A percentile compares a stretch with the other conserved stretches of the same genome.
phyloP scores from a whole-genome alignment of 768 basidiomycete species.

The Kondoa subrosea region DNA sequence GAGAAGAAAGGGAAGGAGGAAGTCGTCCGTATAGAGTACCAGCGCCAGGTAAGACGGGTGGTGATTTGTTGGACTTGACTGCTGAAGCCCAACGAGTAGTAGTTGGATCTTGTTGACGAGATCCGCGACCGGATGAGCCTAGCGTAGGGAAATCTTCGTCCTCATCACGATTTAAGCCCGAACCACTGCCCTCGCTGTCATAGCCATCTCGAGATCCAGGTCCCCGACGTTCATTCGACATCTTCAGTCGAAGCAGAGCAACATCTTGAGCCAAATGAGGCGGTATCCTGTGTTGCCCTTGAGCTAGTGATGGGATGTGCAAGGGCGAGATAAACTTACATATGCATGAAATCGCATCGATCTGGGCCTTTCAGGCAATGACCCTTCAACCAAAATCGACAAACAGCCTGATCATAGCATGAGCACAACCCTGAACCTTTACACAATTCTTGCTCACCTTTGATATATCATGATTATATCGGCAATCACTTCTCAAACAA shows the following conservation, averaged over 20 bases:
- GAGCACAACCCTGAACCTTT: constrained; percentile 2
- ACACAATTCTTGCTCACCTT: constrained; percentile 40
- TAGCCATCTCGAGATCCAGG: constrained; percentile 30
- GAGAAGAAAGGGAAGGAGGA: constrained; percentile 9
- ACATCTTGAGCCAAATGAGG: constrained; percentile 28
- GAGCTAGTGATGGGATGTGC: constrained; percentile 15
- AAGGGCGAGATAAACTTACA: constrained; percentile 38
- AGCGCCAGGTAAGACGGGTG: constrained; percentile 30
- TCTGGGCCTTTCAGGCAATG: constrained; percentile 73
- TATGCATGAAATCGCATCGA: constrained; percentile 88
- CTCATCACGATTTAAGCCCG: constrained; percentile 17
- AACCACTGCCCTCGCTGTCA: constrained; percentile 32
- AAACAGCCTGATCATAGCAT: constrained; percentile 35
- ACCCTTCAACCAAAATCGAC: constrained; percentile 93
- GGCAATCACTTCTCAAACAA: constrained; percentile 86
- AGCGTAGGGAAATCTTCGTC: constrained; percentile 29
- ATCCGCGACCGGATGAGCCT: constrained; percentile 31
- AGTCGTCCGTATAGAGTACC: constrained; percentile 11
- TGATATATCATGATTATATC: constrained; percentile 42
- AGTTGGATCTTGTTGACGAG: constrained; percentile 53
- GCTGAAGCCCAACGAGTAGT: constrained; percentile 80
- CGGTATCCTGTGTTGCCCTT: constrained; percentile 26
- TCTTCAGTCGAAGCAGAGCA: constrained; percentile 22
- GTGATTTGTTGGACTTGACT: constrained; percentile 49
- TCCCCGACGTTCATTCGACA: constrained; percentile 29